Evolutionary conservation across 768 basidiomycete genomes (phyloP).

Genomic region (Guyanaporus albipodus): DNA sequence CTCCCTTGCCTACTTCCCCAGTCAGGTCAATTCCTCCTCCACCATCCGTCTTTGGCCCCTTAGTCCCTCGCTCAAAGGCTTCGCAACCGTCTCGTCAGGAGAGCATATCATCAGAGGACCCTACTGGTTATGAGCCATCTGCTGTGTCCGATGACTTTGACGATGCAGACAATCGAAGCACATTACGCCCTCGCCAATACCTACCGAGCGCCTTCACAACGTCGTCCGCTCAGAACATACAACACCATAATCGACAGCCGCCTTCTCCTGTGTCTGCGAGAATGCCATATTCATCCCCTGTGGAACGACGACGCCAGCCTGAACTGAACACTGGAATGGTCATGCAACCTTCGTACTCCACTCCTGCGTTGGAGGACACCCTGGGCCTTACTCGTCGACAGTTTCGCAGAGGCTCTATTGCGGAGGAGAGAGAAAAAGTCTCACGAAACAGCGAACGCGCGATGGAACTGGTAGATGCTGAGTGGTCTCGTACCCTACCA

Average conservation of each 20-base stretch:
- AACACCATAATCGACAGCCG: slow-evolving; percentile 38
- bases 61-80: slow-evolving; percentile 43
- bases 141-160: slow-evolving; percentile 54
- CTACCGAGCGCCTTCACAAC: slow-evolving; percentile 26
- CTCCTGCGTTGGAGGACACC: slow-evolving; percentile 32
- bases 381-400: slow-evolving; percentile 23
- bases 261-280: slow-evolving; percentile 33
- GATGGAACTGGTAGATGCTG: slow-evolving; percentile 17
- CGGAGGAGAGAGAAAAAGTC: slow-evolving; percentile 23
- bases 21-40: slow-evolving; percentile 47
- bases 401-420: slow-evolving; percentile 27
- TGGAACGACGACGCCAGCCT: slow-evolving; percentile 25
- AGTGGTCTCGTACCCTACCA: slow-evolving; percentile 15
- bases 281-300: slow-evolving; percentile 19
- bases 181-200: slow-evolving; percentile 39
- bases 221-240: slow-evolving; percentile 39
- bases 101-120: slow-evolving; percentile 64
- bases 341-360: slow-evolving; percentile 27
- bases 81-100: slow-evolving; percentile 59
- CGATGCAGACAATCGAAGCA: slow-evolving; percentile 48
- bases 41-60: slow-evolving; percentile 46
- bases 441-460: slow-evolving; percentile 24
- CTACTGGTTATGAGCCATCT: slow-evolving; percentile 68
- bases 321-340: slow-evolving; percentile 17
- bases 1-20: slow-evolving; percentile 36